Evolutionary conservation across 2,329 filamentous ascomycete species (phyloP), one percentile per base, ranked within the genome.

Genomic region (Fusarium aywerte): DNA sequence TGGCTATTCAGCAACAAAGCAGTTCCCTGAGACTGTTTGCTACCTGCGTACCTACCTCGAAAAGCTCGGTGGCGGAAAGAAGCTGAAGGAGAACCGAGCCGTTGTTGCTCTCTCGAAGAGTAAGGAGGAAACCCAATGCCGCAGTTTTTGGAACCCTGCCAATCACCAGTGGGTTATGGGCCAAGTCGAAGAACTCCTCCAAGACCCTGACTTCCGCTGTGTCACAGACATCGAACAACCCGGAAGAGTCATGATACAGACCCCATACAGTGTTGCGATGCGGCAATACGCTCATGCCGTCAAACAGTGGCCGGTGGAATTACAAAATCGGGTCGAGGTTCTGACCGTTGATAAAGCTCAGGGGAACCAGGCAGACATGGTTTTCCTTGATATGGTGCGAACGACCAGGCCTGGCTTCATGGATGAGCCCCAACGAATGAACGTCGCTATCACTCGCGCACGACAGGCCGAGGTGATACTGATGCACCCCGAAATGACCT

Each of bases 361-460:
- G 36, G 82, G 82, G 0, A 81, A 82, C 15, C 80, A 84, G 57
- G 81, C 82, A 0, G 82, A 84, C 38, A 74, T 83, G 7, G 80
- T 84, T 0, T 79, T 83, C 32, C 73, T 84, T 0, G 82, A 84
- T 70, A 76, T 83, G 62, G 82, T 84, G 3, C 74, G 80, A n/a
- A 78, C 79, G 0, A 71, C 68, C 0, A 72, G 72, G 1, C 78
- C 79, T 0, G 76, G 74, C 0, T 83, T 83, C 48, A 79, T 83
- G 69, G 77, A 83, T 21, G 78, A 83, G 16, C 73, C 78, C 0
- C 79, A 81, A 35, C 74, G 82, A 0, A 75, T 84, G 4, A 83
- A 82, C 16, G 82, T 84, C 0, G 81, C 81, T 0, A 74, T 83
- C 9, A 83, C 82, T 0, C 75, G 82, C 4, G 81, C 81, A 0